Conservation (phyloP, 2,329 filamentous ascomycete genomes). For the Hymenoscyphus salicellus region DNA sequence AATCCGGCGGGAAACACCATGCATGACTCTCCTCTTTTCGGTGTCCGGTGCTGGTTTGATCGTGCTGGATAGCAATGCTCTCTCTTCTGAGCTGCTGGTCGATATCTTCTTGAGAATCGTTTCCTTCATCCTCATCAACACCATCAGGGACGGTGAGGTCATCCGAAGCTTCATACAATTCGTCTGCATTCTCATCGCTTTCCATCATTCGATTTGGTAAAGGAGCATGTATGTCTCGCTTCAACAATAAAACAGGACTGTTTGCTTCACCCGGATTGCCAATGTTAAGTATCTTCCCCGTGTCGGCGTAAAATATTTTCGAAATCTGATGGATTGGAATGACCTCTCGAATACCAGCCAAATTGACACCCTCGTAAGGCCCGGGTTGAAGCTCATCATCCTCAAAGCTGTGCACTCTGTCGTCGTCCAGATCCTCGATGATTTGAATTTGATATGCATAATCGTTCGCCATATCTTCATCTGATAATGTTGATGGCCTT, state of each 20-base stretch:
- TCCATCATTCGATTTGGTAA: slow-evolving; percentile 66
- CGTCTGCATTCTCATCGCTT: slow-evolving; percentile 26
- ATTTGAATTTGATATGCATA: slow-evolving; percentile 69
- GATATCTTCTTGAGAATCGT: slow-evolving; percentile 36
- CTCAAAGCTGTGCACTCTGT: slow-evolving; percentile 64
- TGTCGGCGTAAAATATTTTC: slow-evolving; percentile 76
- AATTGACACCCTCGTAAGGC: slow-evolving; percentile 56
- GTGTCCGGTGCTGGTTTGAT: slow-evolving; percentile 10
- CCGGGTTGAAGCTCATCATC: slow-evolving; percentile 52
- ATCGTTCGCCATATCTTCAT: slow-evolving; percentile 42
- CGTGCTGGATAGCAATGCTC: slow-evolving; percentile 27
- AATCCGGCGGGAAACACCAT: slow-evolving; percentile 59
- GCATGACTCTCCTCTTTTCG: slow-evolving; percentile 9
- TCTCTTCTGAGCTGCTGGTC: slow-evolving; percentile 34
- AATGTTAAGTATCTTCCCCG: slow-evolving; percentile 71
- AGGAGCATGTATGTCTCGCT: slow-evolving; percentile 63
- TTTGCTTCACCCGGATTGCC: slow-evolving; percentile 63
- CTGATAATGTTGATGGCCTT: slow-evolving; percentile 23
- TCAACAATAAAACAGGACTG: slow-evolving; percentile 65
- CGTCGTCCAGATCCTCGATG: slow-evolving; percentile 69
- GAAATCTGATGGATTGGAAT: slow-evolving; percentile 70
- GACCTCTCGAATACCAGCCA: slow-evolving; percentile 64
- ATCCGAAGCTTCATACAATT: slow-evolving; percentile 23
- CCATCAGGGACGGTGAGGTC: background rate
- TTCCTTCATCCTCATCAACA: slow-evolving; percentile 21